phyloP scores from a whole-genome alignment of 345 rosid genomes.

The Stellera chamaejasme region DNA sequence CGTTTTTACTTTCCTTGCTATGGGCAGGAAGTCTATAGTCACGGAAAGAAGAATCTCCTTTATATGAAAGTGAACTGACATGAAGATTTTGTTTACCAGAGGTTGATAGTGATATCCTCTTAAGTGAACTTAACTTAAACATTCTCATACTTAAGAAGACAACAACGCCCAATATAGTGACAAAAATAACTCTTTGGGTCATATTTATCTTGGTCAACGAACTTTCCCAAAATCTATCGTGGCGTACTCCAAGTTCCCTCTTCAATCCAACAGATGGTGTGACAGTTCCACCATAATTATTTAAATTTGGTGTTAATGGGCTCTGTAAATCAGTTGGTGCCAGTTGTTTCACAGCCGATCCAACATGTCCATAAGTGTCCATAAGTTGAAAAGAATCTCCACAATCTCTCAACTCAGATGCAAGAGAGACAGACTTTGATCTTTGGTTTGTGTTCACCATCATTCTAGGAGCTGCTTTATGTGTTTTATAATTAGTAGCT shows the following conservation, averaged over 20 bases:
- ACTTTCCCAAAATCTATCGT: slow-evolving; percentile 40
- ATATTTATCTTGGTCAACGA: slow-evolving; percentile 39
- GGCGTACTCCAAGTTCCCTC: slow-evolving; percentile 44
- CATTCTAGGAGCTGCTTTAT: slow-evolving; percentile 27
- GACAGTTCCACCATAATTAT: slow-evolving; percentile 31
- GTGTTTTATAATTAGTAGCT: slow-evolving; percentile 35
- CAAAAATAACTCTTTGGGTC: slow-evolving; percentile 36
- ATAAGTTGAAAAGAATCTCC: slow-evolving; percentile 31
- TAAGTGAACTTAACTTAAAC: slow-evolving; percentile 26
- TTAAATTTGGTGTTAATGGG: slow-evolving; percentile 32
- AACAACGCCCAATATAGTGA: slow-evolving; percentile 50
- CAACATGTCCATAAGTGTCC: slow-evolving; percentile 51
- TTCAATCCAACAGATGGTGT: slow-evolving; percentile 52
- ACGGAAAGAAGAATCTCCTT: slow-evolving; percentile 29
- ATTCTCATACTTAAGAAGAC: slow-evolving; percentile 43
- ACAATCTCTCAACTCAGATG: slow-evolving; percentile 31
- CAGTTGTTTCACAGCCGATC: slow-evolving; percentile 75
- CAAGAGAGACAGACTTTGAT: slow-evolving; percentile 39
- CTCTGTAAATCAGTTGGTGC: slow-evolving; percentile 51
- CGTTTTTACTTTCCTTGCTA: slow-evolving; percentile 25
- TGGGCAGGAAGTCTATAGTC: slow-evolving; percentile 19
- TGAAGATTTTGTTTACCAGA: slow-evolving; percentile 23
- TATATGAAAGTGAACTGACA: slow-evolving; percentile 29
- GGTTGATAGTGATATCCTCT: slow-evolving; percentile 27
- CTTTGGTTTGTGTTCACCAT: slow-evolving; percentile 34